phyloP scores from a whole-genome alignment of 441 rosid genomes.

The Croton laevigatus region DNA sequence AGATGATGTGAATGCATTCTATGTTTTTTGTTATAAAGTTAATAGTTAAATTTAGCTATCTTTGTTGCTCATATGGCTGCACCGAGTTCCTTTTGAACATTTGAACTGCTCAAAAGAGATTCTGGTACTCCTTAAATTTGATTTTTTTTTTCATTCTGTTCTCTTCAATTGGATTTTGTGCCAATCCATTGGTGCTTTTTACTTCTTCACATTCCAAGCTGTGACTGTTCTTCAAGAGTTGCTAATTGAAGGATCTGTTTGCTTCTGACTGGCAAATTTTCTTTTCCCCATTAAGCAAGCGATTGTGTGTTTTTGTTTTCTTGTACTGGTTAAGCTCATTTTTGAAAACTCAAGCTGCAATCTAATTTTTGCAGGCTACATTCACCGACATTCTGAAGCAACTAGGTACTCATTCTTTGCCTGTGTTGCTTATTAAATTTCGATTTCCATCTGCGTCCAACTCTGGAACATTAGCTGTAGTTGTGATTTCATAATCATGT shows the following conservation, averaged over 20 bases:
- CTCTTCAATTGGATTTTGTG: not conserved
- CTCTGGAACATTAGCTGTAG: not conserved
- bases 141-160: not conserved
- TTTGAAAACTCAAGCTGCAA: conserved; percentile 9
- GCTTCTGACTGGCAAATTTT: not conserved
- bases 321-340: not conserved
- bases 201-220: not conserved
- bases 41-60: not conserved
- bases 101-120: not conserved
- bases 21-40: not conserved
- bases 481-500: no score
- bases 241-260: not conserved
- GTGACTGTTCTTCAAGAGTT: not conserved
- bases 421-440: not conserved
- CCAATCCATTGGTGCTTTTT: not conserved
- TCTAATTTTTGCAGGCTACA: conserved; percentile 73
- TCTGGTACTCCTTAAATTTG: no score
- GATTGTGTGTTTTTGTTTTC: not conserved
- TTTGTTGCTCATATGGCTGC: not conserved
- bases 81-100: not conserved
- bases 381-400: conserved; percentile 84
- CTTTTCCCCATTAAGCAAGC: not conserved
- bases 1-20: not conserved
- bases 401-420: conserved; percentile 58
- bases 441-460: not conserved